These are phyloP conservation scores for Trichoderma gamsii DNA, from an alignment of 495 filamentous ascomycete genomes.

Conservation along the genomic window DNA sequence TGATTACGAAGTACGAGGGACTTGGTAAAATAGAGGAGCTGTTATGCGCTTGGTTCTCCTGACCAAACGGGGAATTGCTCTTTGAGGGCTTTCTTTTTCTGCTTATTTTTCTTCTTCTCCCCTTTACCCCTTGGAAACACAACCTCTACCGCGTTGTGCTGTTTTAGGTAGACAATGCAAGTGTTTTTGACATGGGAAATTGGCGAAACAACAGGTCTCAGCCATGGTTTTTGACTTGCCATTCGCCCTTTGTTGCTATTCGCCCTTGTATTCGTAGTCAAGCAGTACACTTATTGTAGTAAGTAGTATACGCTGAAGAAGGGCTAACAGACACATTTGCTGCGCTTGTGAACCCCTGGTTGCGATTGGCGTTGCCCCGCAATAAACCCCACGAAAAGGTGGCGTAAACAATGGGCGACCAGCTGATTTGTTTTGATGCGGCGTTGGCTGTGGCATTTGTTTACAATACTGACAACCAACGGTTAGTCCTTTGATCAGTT, in stretches of 20 bases:
- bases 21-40: neutral
- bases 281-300: too few relatives aligned
- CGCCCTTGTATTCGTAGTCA: too few relatives aligned
- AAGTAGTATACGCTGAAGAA: neutral
- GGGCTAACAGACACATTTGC: neutral
- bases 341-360: neutral
- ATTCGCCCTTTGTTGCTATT: neutral
- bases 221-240: neutral
- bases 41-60: neutral
- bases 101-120: neutral
- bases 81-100: neutral
- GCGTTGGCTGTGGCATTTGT: neutral
- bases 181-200: neutral
- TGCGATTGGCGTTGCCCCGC: neutral
- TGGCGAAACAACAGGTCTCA: neutral
- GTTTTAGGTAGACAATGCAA: neutral
- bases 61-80: neutral
- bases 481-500: too few relatives aligned
- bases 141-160: neutral
- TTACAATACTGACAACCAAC: too few relatives aligned
- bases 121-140: neutral
- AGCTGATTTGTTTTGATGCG: conserved; percentile 2
- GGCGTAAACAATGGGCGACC: neutral
- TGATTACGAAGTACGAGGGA: neutral
- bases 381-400: conserved; percentile 6